Base-by-base conservation (phyloP, 2,329 filamentous ascomycete species). In the Xylaria sp. region DNA sequence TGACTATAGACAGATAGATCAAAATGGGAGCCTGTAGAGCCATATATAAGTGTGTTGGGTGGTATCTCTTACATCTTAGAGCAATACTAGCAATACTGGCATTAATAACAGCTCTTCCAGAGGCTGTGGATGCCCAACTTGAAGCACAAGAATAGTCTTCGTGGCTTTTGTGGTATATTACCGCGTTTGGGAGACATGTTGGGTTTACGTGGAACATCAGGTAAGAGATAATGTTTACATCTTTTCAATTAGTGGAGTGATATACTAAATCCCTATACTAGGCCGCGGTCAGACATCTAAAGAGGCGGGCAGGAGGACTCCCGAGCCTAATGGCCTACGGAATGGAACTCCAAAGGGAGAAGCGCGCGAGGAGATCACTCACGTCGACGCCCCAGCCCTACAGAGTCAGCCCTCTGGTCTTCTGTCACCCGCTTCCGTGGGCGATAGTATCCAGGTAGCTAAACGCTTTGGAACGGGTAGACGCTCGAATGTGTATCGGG, bases 111-210 rank as follows among this genome's bases (percentile, higher is more conserved):
- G 59, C 66, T 67, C 56, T 64, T 41, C 2, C 6, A 15, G 36
- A 56, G 63, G 43, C 64, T 67, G 55, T 20, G 20, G 48, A 58
- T 62, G 63, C 69, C 66, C 66, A 71, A 71, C 28, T 63, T 69
- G 69, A 71, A 71, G 69, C 43, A 31, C 49, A 57, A 31, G 54
- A 71, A 18, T 54, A 62, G 48, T 49, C 58, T 28, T 61, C 61
- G 66, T 59, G 58, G 59, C 15, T 41, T 66, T 58, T 62, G 66
- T 62, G 58, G 55, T 36, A 28, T 66, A 31, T 58, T 62, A 31
- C 61, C 58, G 10, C 54, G 59, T 15, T 13, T 62, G 31, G 31
- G 66, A 66, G 57, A 39, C 25, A 71, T 71, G 69, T 62, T 69
- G 36, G 69, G 66, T 46, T 49, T 68, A 18, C 59, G 62, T 61